Evolutionary conservation across 1,284 basidiomycete species (phyloP), one percentile per base, ranked within the genome.

Genomic region (Cryptococcus neoformans): DNA sequence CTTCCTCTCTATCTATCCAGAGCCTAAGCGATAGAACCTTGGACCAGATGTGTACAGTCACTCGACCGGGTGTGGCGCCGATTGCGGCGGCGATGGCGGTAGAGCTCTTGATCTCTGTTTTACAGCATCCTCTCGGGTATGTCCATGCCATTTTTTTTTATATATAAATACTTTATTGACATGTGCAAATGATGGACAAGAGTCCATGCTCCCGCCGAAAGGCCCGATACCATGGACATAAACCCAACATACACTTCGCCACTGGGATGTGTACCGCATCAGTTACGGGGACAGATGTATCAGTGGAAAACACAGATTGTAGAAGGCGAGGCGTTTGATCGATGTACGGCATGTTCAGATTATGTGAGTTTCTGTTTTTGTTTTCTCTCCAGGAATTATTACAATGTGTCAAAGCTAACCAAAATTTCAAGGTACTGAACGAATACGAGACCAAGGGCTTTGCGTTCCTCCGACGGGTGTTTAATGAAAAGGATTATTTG

Each of bases 11-110:
- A 9, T 16, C 44, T 10, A 12, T n/a, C 17, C 17, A 45, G 93
- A 94, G 91, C 0, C 80, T 98, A 49, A 89, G 90, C 0, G 94
- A 99, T 70, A 83, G 94, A 39, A 97, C 94, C 1, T 83, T 99
- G 34, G 96, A 99, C 73, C 95, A 99, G 73, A 98, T 98, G 95
- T 99, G 96, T 72, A 99, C 96, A 0, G 96, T 99, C 11, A 97
- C 95, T 0, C 81, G 96, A n/a, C 95, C 96, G 0, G 95, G 95
- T 0, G 81, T 98, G 0, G 96, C 94, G 0, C 85, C 91, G 0
- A 93, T 98, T 44, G 95, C 95, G 0, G 86, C 89, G 0, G 87
- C 93, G 0, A 89, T 87, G 0, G 92, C 92, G 0, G 94, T 98
- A 0, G 96, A 99, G 70, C 80, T 99, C 6, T 83, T 99, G 39